Evolutionary conservation across 1,284 basidiomycete species (phyloP).

Genomic region (Phenoliferia sp.): DNA sequence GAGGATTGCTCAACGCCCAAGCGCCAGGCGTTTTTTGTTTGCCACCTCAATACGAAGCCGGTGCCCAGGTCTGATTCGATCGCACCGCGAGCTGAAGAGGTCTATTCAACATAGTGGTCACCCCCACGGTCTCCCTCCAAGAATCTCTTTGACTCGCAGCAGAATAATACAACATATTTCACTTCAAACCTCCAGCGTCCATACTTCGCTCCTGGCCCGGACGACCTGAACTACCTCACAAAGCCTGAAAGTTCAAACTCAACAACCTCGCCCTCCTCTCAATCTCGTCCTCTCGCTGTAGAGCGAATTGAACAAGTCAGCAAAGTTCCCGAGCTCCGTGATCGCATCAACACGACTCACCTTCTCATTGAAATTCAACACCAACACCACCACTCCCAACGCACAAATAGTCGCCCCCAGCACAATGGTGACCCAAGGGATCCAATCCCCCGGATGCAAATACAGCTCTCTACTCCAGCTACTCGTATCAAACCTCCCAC

Average conservation of each 20-base stretch:
- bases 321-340: neutral
- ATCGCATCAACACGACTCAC: constrained; percentile 30
- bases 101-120: no score
- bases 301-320: neutral
- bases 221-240: constrained; percentile 48
- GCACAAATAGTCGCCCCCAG: constrained; percentile 68
- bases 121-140: no score
- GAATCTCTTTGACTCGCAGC: no score
- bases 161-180: no score
- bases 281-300: constrained; percentile 81
- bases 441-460: constrained; percentile 92
- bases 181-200: no score
- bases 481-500: constrained; percentile 45
- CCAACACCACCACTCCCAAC: constrained; percentile 75
- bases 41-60: no score
- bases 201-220: no score
- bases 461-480: constrained; percentile 87
- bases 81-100: no score
- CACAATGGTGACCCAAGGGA: constrained; percentile 89
- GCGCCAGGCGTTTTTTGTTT: no score
- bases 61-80: no score
- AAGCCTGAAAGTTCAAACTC: constrained; percentile 93
- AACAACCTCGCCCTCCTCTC: constrained; percentile 81
- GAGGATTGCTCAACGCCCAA: no score
- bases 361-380: constrained; percentile 86